Percentiles rank a stretch among this genome's conserved stretches.
Conservation (phyloP, 108 stramenopile genomes). For the Aurantiochytrium sp. region DNA sequence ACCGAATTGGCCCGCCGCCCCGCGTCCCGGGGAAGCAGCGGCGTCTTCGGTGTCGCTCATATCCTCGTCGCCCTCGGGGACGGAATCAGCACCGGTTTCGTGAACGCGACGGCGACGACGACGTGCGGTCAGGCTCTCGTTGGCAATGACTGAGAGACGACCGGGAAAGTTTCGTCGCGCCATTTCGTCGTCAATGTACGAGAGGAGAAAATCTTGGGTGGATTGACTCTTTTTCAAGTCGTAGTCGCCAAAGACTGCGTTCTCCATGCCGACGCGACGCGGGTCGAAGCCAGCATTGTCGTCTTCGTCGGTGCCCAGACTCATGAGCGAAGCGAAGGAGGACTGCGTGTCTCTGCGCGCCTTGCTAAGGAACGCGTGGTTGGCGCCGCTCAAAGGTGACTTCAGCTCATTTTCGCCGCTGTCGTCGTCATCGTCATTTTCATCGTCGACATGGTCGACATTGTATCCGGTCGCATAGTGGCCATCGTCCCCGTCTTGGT, state of each 20-base stretch:
- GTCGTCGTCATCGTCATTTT: background rate
- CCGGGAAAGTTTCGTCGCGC: background rate
- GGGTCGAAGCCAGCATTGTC: background rate
- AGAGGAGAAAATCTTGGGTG: background rate
- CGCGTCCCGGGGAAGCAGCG: background rate
- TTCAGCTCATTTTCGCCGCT: background rate
- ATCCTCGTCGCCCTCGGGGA: conserved; percentile 11
- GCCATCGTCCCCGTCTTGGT: background rate
- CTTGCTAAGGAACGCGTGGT: background rate
- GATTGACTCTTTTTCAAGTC: conserved; percentile 1
- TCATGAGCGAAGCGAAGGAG: background rate
- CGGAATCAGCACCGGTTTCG: background rate
- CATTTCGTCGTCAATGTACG: conserved; percentile 20
- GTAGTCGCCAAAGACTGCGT: background rate
- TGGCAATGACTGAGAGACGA: background rate
- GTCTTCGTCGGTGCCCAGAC: background rate
- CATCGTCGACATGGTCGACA: background rate
- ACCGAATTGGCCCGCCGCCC: background rate
- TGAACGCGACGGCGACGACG: background rate
- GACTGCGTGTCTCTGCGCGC: background rate
- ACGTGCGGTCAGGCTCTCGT: background rate
- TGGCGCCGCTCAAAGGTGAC: background rate
- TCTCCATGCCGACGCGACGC: background rate
- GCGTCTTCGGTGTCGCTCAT: background rate
- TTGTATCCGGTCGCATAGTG: background rate